A percentile compares a stretch with the other conserved stretches of the same genome.
phyloP scores from a whole-genome alignment of 1,284 basidiomycete species.

The Sporisorium iseilematis-ciliati region DNA sequence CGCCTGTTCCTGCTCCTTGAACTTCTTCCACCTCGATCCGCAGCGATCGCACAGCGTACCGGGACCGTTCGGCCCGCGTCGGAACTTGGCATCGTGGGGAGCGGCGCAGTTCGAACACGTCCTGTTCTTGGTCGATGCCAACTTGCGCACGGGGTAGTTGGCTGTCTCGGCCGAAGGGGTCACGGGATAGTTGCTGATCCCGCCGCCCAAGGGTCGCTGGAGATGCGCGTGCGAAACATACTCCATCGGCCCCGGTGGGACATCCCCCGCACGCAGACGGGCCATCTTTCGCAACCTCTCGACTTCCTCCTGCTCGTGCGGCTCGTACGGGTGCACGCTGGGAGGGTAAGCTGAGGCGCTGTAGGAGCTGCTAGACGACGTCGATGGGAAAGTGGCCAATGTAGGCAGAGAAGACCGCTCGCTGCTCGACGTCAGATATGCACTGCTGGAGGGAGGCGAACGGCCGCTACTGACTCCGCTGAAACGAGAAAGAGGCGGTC shows the following conservation, averaged over 20 bases:
- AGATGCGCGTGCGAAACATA: background rate
- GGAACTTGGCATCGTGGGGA: conserved; percentile 55
- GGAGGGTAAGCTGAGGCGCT: conserved; percentile 12
- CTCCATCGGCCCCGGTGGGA: background rate
- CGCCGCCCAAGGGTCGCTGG: background rate
- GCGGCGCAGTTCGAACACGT: conserved; percentile 52
- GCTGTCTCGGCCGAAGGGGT: conserved; percentile 18
- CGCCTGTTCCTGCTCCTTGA: conserved; percentile 39
- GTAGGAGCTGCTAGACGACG: conserved; percentile 24
- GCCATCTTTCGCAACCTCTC: conserved; percentile 37
- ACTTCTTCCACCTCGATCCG: conserved; percentile 54
- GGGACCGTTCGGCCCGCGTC: conserved; percentile 47
- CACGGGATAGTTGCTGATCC: conserved; percentile 11
- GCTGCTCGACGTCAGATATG: conserved; percentile 34
- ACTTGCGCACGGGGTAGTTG: conserved; percentile 44
- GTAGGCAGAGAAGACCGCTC: conserved; percentile 40
- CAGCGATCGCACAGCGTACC: conserved; percentile 57
- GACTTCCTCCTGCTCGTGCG: conserved; percentile 36
- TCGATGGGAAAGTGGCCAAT: conserved; percentile 24
- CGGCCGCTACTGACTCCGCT: conserved; percentile 6
- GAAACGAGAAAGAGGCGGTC: conserved; percentile 24
- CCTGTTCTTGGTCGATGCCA: conserved; percentile 56
- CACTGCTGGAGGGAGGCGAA: conserved; percentile 26
- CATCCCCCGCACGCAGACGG: conserved; percentile 14
- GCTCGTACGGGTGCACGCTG: conserved; percentile 27